phyloP scores from a whole-genome alignment of 495 filamentous ascomycete species.

The Podospora appendiculata region DNA sequence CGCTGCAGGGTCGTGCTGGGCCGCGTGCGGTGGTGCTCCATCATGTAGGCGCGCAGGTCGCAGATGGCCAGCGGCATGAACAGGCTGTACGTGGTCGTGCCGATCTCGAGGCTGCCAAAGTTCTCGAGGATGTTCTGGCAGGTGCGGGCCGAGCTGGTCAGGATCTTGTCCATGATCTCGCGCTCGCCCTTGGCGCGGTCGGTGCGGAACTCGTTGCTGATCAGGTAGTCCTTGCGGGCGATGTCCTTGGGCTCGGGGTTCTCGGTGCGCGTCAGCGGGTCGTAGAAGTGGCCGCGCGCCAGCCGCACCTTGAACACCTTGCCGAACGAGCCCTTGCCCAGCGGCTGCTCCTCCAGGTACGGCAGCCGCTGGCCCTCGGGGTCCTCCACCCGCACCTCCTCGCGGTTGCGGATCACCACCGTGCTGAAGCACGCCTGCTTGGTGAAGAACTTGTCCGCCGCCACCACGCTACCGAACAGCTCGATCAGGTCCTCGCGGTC shows the following conservation, averaged over 20 bases:
- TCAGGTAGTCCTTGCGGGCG: slow-evolving; percentile 21
- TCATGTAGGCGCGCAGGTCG: slow-evolving; percentile 27
- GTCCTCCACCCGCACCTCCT: slow-evolving; percentile 14
- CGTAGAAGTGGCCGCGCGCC: slow-evolving; percentile 25
- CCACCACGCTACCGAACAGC: slow-evolving; percentile 18
- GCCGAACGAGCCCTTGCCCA: slow-evolving; percentile 19
- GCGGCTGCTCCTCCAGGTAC: slow-evolving; percentile 19
- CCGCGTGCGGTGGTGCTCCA: slow-evolving; percentile 2
- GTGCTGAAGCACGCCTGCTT: slow-evolving; percentile 28
- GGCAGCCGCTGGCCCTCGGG: slow-evolving; percentile 22
- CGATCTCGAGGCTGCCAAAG: slow-evolving; percentile 23
- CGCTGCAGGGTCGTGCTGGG: slow-evolving; percentile 11
- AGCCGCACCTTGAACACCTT: slow-evolving; percentile 25
- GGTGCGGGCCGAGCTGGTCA: slow-evolving; percentile 9
- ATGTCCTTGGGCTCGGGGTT: slow-evolving; percentile 12
- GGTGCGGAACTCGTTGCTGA: slow-evolving; percentile 7
- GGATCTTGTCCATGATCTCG: slow-evolving; percentile 25
- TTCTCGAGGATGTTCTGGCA: slow-evolving; percentile 27
- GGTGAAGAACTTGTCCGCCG: slow-evolving; percentile 18
- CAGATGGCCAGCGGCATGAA: slow-evolving; percentile 31
- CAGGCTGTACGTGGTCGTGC: slow-evolving; percentile 21
- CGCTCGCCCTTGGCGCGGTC: slow-evolving; percentile 10
- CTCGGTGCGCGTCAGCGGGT: slow-evolving; percentile 4
- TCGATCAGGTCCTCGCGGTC: slow-evolving; percentile 10
- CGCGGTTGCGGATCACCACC: slow-evolving; percentile 20